Percentiles rank a stretch among this genome's conserved stretches.
Conservation (phyloP, 2,329 filamentous ascomycete species). For the Aureobasidium mangrovei region DNA sequence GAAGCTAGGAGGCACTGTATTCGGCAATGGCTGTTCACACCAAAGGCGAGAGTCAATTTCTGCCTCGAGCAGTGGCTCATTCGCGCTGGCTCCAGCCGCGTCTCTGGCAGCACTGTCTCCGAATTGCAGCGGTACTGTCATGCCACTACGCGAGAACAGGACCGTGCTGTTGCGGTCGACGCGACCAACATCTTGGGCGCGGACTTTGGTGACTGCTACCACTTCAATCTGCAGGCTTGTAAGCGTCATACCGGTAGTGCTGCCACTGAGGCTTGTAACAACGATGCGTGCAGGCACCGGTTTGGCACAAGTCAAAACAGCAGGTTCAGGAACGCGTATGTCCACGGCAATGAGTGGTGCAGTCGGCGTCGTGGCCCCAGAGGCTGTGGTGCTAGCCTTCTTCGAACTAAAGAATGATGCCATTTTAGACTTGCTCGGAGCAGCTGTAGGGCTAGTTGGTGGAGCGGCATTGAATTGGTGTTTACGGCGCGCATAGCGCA, state of each 20-base stretch:
- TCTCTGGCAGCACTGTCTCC: background rate
- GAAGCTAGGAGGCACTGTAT: constrained; percentile 80
- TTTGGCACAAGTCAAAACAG: constrained; percentile 82
- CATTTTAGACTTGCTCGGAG: constrained; percentile 39
- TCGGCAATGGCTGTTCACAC: constrained; percentile 64
- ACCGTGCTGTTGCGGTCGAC: constrained; percentile 68
- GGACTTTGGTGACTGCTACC: constrained; percentile 68
- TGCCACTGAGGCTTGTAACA: constrained; percentile 64
- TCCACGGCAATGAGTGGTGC: constrained; percentile 63
- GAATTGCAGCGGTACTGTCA: constrained; percentile 4
- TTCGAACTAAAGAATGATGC: constrained; percentile 47
- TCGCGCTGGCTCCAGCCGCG: background rate
- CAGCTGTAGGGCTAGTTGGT: constrained; percentile 16
- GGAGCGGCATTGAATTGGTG: constrained; percentile 44
- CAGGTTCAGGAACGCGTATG: constrained; percentile 75
- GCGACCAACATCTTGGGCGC: constrained; percentile 65
- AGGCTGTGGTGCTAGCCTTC: constrained; percentile 21
- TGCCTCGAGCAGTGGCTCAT: constrained; percentile 17
- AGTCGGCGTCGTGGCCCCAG: constrained; percentile 2
- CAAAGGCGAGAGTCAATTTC: constrained; percentile 56
- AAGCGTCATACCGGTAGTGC: constrained; percentile 62
- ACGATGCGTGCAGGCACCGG: constrained; percentile 73
- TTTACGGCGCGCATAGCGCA: constrained; percentile 72
- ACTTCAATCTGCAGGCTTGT: constrained; percentile 74
- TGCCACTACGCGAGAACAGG: constrained; percentile 49